These are phyloP conservation scores for Xerocomus amazonicus DNA, from an alignment of 1,284 basidiomycete species.

Conservation along the genomic window DNA sequence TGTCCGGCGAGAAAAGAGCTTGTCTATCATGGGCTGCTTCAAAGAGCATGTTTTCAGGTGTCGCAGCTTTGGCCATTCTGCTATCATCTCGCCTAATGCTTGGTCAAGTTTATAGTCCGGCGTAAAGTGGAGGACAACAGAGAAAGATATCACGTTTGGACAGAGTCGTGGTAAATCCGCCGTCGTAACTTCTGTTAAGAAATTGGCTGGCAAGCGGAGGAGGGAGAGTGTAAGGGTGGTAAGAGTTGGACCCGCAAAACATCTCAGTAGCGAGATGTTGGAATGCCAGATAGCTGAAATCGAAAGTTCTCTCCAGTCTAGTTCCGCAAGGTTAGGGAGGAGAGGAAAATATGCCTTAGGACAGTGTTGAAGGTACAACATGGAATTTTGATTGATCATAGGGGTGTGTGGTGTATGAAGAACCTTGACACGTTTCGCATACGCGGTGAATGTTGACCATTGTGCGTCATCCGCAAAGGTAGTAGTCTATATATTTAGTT, in stretches of 20 bases:
- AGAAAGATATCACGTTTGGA: constrained; percentile 18
- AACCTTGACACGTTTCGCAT: constrained; percentile 17
- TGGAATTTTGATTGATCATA: background rate
- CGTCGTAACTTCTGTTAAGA: constrained; percentile 5
- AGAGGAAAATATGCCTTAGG: constrained; percentile 9
- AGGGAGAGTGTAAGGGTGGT: constrained; percentile 10
- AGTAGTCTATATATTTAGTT: too few relatives aligned
- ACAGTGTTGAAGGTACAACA: constrained; percentile 1
- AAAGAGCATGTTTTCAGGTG: constrained; percentile 6
- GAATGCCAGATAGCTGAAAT: constrained; percentile 1
- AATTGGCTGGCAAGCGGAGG: constrained; percentile 1
- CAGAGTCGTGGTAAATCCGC: constrained; percentile 12
- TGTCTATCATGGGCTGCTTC: constrained; percentile 10
- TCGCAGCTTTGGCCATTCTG: constrained; percentile 10
- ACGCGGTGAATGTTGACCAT: background rate
- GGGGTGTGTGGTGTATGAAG: constrained; percentile 1
- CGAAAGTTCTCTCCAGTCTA: constrained; percentile 10
- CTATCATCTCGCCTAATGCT: constrained; percentile 14
- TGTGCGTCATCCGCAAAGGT: too few relatives aligned
- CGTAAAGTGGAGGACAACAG: background rate
- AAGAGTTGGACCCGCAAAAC: constrained; percentile 8
- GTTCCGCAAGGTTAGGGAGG: constrained; percentile 11
- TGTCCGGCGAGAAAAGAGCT: background rate
- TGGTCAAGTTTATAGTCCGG: constrained; percentile 1
- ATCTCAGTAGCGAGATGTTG: constrained; percentile 10